A percentile compares a stretch with the other conserved stretches of the same genome.
phyloP scores from a whole-genome alignment of 345 rosid genomes.

The Hibiscus syriacus region DNA sequence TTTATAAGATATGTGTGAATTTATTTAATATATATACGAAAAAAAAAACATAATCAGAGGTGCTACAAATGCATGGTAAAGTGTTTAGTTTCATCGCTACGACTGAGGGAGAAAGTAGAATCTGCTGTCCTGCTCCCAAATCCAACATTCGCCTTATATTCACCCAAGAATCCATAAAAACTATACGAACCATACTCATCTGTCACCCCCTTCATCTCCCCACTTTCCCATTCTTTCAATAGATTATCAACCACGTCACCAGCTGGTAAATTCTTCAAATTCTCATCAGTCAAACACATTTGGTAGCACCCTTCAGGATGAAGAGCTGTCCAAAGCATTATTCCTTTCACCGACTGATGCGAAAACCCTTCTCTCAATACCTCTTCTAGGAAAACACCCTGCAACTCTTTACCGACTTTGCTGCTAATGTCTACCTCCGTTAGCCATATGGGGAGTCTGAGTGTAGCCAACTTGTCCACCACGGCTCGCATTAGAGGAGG shows the following conservation, averaged over 20 bases:
- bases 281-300: slow-evolving; percentile 68
- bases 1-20: too few species aligned
- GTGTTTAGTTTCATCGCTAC: slow-evolving; percentile 53
- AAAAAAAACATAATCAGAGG: too few species aligned
- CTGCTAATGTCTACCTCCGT: slow-evolving; percentile 72
- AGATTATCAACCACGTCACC: slow-evolving; percentile 64
- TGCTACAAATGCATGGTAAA: slow-evolving; percentile 41
- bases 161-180: slow-evolving; percentile 67
- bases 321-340: slow-evolving; percentile 81
- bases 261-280: slow-evolving; percentile 56
- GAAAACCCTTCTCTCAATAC: slow-evolving; percentile 85
- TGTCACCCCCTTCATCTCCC: slow-evolving; percentile 24
- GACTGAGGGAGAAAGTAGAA: slow-evolving; percentile 42
- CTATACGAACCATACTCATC: slow-evolving; percentile 61
- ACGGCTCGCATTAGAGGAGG: slow-evolving; percentile 62
- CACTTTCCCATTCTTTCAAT: slow-evolving; percentile 51
- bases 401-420: slow-evolving; percentile 33
- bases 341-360: slow-evolving; percentile 73
- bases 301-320: slow-evolving; percentile 71
- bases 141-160: slow-evolving; percentile 30
- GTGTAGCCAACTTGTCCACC: slow-evolving; percentile 62
- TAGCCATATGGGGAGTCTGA: slow-evolving; percentile 76
- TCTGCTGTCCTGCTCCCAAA: slow-evolving; percentile 27
- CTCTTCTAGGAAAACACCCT: slow-evolving; percentile 65
- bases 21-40: too few species aligned